Percentiles rank a stretch among this genome's conserved stretches.
These are phyloP conservation scores for Penicillium verhagenii DNA, from an alignment of 495 filamentous ascomycete genomes.

Conservation along the genomic window DNA sequence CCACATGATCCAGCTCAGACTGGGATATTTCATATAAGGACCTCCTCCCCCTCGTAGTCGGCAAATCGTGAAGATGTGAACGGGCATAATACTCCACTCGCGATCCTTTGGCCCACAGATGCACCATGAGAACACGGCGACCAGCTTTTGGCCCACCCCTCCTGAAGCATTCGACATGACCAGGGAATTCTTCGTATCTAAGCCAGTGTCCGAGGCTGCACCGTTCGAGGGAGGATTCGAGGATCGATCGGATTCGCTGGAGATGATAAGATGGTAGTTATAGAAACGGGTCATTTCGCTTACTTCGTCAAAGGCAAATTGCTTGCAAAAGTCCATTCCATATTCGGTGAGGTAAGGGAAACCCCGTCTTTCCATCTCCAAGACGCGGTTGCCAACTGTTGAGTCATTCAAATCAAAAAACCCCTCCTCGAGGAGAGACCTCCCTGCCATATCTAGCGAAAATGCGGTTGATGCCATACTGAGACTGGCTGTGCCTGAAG, in stretches of 20 bases:
- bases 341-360: conserved; percentile 23
- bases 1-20: conserved; percentile 17
- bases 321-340: conserved; percentile 16
- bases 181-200: conserved; percentile 21
- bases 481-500: conserved; percentile 13
- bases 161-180: conserved; percentile 20
- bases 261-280: conserved; percentile 18
- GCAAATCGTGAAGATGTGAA: conserved; percentile 16
- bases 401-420: conserved; percentile 19
- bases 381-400: conserved; percentile 18
- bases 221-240: conserved; percentile 21
- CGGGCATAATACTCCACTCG: conserved; percentile 20
- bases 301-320: conserved; percentile 5
- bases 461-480: conserved; percentile 18
- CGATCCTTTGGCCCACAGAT: conserved; percentile 22
- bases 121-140: conserved; percentile 15
- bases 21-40: conserved; percentile 19
- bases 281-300: conserved; percentile 9
- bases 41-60: conserved; percentile 19
- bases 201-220: conserved; percentile 23
- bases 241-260: conserved; percentile 21
- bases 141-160: conserved; percentile 20
- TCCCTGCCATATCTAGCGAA: conserved; percentile 18
- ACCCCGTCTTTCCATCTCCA: conserved; percentile 20
- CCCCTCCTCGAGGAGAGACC: conserved; percentile 18